Evolutionary conservation across 2,329 filamentous ascomycete species (phyloP), one percentile per base, ranked within the genome.

Genomic region (Penicillium oxalicum): DNA sequence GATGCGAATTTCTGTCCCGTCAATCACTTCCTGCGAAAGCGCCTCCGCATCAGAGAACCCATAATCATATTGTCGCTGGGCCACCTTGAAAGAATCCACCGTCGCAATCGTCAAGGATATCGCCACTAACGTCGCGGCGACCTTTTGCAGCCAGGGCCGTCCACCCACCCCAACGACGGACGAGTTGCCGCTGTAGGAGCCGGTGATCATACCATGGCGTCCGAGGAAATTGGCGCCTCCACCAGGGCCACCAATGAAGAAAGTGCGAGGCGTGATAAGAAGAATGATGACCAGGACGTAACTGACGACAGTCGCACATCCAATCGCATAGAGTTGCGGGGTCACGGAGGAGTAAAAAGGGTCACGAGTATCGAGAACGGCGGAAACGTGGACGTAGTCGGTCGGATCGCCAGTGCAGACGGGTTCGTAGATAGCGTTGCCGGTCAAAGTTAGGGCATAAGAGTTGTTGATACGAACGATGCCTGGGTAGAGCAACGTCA

Each of bases 201-300:
- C 85, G 64, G 86, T 87, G 42, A 91, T 94, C 70, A 95, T 91
- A 50, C 90, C 88, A 63, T 87, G 82, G 26, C 87, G 79, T 38
- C 88, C 87, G 42, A 94, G 75, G 50, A 93, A 85, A 39, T 91
- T 88, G 41, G 87, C 82, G 27, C 76, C 74, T 33, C 77, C 75
- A 7, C 77, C 76, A 4, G 77, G 72, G 24, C 89, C 88, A 46
- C 89, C 89, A 50, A 94, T 83, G 54, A 95, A 84, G 67, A 93
- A 95, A 3, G 93, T 95, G 44, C 91, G 83, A n/a, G 91, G 91
- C 0, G 90, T 95, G 60, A 96, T 90, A 64, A 95, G 82, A 34
- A 97, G 82, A 80, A 96, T 94, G 54, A 95, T 88, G 58, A 96
- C 86, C 40, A 97, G 81, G 65, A 94, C 86, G 71, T 94, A 97